These are phyloP conservation scores for Neurospora sp. DNA, from an alignment of 495 filamentous ascomycete genomes.

Conservation along the genomic window DNA sequence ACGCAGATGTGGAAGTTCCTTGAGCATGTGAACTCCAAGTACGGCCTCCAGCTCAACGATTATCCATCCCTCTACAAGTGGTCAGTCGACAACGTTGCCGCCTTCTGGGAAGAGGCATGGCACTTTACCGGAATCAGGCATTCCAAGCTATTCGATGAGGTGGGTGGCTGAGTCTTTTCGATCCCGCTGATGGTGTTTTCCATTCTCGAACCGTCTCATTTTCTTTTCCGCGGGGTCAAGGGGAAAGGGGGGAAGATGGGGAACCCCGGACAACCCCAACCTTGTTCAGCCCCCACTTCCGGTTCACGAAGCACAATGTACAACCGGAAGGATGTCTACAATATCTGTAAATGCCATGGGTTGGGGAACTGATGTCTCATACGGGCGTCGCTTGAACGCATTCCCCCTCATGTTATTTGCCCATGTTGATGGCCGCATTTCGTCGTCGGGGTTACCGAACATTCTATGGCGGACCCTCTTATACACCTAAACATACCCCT, in stretches of 20 bases:
- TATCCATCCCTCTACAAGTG: slow-evolving; percentile 71
- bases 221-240: background rate
- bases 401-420: background rate
- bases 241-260: background rate
- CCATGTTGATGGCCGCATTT: background rate
- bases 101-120: slow-evolving; percentile 86
- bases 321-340: background rate
- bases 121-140: slow-evolving; percentile 64
- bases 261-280: background rate
- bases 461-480: background rate
- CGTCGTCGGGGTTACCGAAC: background rate
- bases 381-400: background rate
- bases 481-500: background rate
- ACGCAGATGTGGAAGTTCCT: slow-evolving; percentile 68
- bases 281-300: background rate
- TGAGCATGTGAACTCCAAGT: slow-evolving; percentile 54
- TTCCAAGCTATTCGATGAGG: slow-evolving; percentile 51
- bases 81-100: slow-evolving; percentile 65
- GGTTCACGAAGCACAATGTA: slow-evolving; percentile 4
- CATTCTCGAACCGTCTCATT: background rate
- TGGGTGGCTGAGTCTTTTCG: slow-evolving; percentile 24
- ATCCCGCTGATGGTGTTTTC: background rate
- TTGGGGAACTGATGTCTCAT: background rate
- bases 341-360: background rate
- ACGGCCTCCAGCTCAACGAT: slow-evolving; percentile 47